Evolutionary conservation across 164 flowering plant species (phyloP), one percentile per base, ranked within the genome.

Genomic region (Euptelea pleiosperma): DNA sequence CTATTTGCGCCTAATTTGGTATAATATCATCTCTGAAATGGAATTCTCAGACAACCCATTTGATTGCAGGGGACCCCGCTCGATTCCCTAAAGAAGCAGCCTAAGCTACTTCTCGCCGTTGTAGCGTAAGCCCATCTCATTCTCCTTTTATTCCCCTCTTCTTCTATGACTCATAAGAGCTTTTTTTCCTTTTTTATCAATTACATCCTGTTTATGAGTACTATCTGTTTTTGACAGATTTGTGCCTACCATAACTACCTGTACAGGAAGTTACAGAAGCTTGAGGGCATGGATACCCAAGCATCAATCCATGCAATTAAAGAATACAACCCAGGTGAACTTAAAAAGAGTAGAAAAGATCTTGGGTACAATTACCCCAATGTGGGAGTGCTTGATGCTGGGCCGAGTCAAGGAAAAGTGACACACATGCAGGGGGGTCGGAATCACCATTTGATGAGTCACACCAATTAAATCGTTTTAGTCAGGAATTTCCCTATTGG

Each of bases 221-320:
- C 28, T 39, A 11, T 44, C 8, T 68, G 34, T 31, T 22, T 44
- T 54, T 29, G 15, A 45, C 73, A 89, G 98, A 45, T 89, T 85
- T 65, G 65, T 62, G 67, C 89, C 98, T 33, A 92, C 96, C 2
- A 62, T 87, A 57, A 61, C 83, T 33, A 87, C 93, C 1, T 89
- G 86, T 80, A 79, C 89, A 3, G 98, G 96, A 65, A 83, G 86
- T 55, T 74, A 77, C 70, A 73, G 96, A 70, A 84, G 86, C 73
- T 82, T 87, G 82, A 81, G 57, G 57, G 89, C 83, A 26, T 85
- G 86, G 79, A 70, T 87, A 37, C 86, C 96, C 2, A 89, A 81
- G 74, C 85, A 81, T 43, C 95, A 88, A 43, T 82, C 88, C 0
- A 77, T 86, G 82, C 88, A 80, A 74, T 71, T 80, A 34, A 84